These are phyloP conservation scores for Populus ilicifolia DNA, from an alignment of 345 rosid genomes.

Conservation along the genomic window DNA sequence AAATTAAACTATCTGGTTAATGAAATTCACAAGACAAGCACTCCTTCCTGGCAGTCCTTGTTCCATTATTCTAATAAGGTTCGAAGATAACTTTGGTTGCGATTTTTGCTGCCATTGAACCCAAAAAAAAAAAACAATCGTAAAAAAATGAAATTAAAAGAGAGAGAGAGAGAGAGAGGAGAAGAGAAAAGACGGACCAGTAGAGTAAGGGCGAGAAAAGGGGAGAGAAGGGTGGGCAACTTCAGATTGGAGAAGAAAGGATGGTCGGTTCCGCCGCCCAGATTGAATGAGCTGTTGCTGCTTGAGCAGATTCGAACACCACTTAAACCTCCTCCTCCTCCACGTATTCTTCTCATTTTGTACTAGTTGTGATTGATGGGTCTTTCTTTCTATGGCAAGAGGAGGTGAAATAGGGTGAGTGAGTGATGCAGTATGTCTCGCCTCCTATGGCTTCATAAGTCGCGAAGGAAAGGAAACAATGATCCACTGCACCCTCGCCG, in stretches of 20 bases:
- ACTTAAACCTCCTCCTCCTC: constrained; percentile 6
- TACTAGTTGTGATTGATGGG: not conserved
- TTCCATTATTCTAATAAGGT: constrained; percentile 80
- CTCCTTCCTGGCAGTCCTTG: constrained; percentile 50
- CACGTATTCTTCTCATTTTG: constrained; percentile 20
- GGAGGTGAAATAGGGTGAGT: not conserved
- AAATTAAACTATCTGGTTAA: constrained; percentile 46
- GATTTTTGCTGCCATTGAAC: constrained; percentile 11
- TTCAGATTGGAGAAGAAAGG: constrained; percentile 23
- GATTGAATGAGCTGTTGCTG: constrained; percentile 16
- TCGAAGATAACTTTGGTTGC: constrained; percentile 55
- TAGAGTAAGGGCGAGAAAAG: constrained; percentile 37
- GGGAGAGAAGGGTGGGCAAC: constrained; percentile 9
- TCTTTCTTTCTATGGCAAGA: not conserved
- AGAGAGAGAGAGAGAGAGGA: not conserved
- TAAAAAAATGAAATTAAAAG: not conserved
- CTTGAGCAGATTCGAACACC: constrained; percentile 14
- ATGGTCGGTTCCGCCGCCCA: constrained; percentile 17
- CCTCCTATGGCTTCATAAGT: not conserved
- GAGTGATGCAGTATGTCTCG: not conserved
- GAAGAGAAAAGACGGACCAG: constrained; percentile 24
- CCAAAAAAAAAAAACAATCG: not conserved
- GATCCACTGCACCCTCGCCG: not conserved
- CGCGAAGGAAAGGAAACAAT: not conserved
- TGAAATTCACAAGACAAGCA: constrained; percentile 48